These are phyloP conservation scores for Plasmodium knowlesi DNA, from an alignment of 169 alveolate species.

Conservation along the genomic window DNA sequence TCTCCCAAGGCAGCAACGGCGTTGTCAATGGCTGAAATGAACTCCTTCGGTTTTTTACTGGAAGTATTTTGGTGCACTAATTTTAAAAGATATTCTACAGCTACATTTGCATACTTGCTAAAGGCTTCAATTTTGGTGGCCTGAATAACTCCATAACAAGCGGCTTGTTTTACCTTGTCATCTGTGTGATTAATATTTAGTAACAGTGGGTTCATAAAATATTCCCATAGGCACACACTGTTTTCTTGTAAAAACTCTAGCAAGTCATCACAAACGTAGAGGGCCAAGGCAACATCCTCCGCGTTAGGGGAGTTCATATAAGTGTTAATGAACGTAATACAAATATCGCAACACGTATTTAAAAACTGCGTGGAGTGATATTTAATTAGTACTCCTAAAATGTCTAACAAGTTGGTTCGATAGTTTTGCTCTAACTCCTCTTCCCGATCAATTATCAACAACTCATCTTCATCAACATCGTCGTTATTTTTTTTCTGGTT, in stretches of 20 bases:
- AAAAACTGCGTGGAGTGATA: constrained; percentile 86
- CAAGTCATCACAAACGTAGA: constrained; percentile 88
- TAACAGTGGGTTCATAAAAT: constrained; percentile 78
- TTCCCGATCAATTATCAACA: constrained; percentile 80
- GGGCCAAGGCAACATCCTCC: constrained; percentile 86
- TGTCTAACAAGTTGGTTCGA: constrained; percentile 85
- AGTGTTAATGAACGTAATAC: constrained; percentile 77
- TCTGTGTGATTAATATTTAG: constrained; percentile 80
- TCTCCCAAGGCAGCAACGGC: constrained; percentile 91
- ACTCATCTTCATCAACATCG: constrained; percentile 86
- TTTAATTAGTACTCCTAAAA: constrained; percentile 84
- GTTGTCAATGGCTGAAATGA: constrained; percentile 88
- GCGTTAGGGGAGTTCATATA: constrained; percentile 75
- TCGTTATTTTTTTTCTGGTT: constrained; percentile 78
- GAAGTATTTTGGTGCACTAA: constrained; percentile 66
- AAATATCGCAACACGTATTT: constrained; percentile 81
- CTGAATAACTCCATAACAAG: constrained; percentile 87
- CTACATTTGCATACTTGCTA: constrained; percentile 79
- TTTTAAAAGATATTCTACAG: constrained; percentile 74
- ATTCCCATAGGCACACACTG: constrained; percentile 82
- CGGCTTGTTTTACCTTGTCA: constrained; percentile 86
- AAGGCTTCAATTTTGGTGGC: constrained; percentile 83
- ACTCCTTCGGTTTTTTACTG: constrained; percentile 67
- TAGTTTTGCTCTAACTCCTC: constrained; percentile 86
- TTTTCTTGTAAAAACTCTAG: constrained; percentile 83